Evolutionary conservation across 2,329 filamentous ascomycete species (phyloP), one percentile per base, ranked within the genome.

Genomic region (Verticillium longisporum): DNA sequence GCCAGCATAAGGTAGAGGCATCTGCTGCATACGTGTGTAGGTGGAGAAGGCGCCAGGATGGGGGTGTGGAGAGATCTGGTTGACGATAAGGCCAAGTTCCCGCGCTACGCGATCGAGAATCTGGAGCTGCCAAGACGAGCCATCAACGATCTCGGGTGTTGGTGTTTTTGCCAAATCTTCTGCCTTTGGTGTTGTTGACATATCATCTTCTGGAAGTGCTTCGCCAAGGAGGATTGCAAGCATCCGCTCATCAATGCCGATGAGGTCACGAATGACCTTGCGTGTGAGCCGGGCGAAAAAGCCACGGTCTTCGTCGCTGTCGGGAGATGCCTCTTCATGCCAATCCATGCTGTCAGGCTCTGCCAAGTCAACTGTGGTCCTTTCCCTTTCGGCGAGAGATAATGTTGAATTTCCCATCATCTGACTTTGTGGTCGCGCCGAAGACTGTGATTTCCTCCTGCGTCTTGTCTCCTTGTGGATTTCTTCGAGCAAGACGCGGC

Each of bases 211-310:
- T 2, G 88, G 86, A 31, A 96, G 76, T 2, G 85, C 79, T 72
- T 97, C 92, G 13, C 95, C 95, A 61, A 98, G 88, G 9, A 99
- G 87, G 57, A 97, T 87, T 0, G 90, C 90, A 9, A 99, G 82
- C 21, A 95, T 80, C 57, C 85, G 84, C 65, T 97, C 92, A 68
- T 98, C 93, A 60, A 99, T 90, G 9, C 94, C 94, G 71, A 98
- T 90, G 54, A 99, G 77, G 70, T 97, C 92, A 59, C 88, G 86
- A 67, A 99, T 92, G 33, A 98, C 89, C 68, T 88, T 91, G 61
- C 90, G 86, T 2, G 94, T 96, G 57, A 98, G 85, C 11, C 89
- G 85, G 63, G 88, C 87, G 86, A 92, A 91, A 66, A 96, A 84
- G 1, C 89, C 88, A 65, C 92, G 87, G 53, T 81, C 78, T 34